Percentiles rank a stretch among this genome's conserved stretches.
These are phyloP conservation scores for Croton laevigatus DNA, from an alignment of 441 rosid genomes.

Conservation along the genomic window DNA sequence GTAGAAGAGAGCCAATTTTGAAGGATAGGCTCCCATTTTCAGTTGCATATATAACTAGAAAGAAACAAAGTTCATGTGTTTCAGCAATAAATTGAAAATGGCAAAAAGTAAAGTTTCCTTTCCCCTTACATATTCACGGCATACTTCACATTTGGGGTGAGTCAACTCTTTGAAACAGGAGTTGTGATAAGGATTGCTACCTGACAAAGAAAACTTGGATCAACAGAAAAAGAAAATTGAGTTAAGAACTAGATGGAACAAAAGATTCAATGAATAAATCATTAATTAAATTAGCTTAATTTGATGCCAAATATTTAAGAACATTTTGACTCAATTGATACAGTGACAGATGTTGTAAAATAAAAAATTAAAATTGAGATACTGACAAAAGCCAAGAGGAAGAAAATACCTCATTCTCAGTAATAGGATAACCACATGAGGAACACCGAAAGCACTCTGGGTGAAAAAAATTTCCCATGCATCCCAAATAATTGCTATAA, in stretches of 20 bases:
- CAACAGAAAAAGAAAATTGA: slow-evolving; percentile 35
- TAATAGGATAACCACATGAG: slow-evolving; percentile 64
- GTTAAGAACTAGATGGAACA: slow-evolving; percentile 19
- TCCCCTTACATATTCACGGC: slow-evolving; percentile 56
- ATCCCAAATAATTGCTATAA: slow-evolving; percentile 69
- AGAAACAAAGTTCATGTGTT: background rate
- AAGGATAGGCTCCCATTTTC: background rate
- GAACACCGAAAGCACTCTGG: slow-evolving; percentile 79
- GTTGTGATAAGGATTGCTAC: slow-evolving; percentile 70
- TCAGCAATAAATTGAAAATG: background rate
- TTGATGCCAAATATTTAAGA: background rate
- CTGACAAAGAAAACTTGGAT: slow-evolving; percentile 81
- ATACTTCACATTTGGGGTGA: slow-evolving; percentile 94
- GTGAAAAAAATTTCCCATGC: slow-evolving; percentile 81
- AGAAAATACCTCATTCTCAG: slow-evolving; percentile 66
- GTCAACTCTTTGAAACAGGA: slow-evolving; percentile 82
- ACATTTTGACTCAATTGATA: background rate
- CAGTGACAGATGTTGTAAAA: background rate
- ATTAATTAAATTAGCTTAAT: background rate
- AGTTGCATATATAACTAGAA: background rate
- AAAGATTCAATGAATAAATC: background rate
- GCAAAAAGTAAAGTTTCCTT: background rate
- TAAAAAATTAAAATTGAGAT: background rate
- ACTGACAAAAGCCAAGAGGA: slow-evolving; percentile 6
- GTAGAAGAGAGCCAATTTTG: background rate